Evolutionary conservation across 2,329 filamentous ascomycete species (phyloP), one percentile per base, ranked within the genome.

Genomic region (Bipolaris gigantea): DNA sequence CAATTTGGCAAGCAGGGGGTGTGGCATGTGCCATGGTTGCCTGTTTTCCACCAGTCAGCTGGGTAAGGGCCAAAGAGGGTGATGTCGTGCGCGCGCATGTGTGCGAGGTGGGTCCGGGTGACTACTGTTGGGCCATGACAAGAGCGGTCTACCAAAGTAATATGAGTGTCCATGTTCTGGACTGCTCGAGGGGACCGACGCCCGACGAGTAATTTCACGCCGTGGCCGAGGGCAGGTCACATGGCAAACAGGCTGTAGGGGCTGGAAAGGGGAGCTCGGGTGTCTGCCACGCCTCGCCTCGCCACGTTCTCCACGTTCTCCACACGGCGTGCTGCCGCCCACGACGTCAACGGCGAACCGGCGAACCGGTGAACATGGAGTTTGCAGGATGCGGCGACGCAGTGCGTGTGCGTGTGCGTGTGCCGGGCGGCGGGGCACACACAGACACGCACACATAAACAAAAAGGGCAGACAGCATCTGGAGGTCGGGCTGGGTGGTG

Each of bases 291-390:
- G 43, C 43, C n/a, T 46, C 33, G 43, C 43, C n/a, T 46, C 33
- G 43, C 43, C 43, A 45, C 42, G 42, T 25, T 45, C 42, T 23
- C 30, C 42, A 43, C 40, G 16, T 43, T 43, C 40, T 30, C 40
- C 25, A 30, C 40, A 16, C 40, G 10, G 16, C 10, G 16, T 32
- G 40, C 40, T 30, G 21, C 40, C 13, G 4, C 21, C n/a, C 21
- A 25, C 19, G 38, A 23, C 21, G 21, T 25, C 15, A 23, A 23
- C 21, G 7, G 13, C 21, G 38, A 23, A 40, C 11, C 27, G 27
- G 27, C 27, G 27, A 30, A 30, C 27, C 11, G 27, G 27, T 10
- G 27, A 30, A 30, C 27, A 30, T 9, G 27, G 27, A 30, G 27
- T 30, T 30, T 30, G 27, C 27, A 30, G 27, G 27, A 30, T 10